Conservation (phyloP, 83 land plant species). For the Picea engelmannii region DNA sequence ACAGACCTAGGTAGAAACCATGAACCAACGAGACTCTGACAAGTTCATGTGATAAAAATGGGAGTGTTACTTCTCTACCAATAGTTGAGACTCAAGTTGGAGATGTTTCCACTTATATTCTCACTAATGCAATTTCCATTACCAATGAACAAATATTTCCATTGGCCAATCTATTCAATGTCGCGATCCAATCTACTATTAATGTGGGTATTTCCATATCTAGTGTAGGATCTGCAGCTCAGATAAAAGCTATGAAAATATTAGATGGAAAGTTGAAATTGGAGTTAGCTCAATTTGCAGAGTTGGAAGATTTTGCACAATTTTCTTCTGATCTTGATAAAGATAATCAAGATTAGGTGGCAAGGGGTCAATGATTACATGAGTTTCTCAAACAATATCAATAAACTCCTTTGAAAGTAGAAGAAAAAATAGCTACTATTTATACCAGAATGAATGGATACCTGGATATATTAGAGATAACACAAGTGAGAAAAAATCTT, state of each 20-base stretch:
- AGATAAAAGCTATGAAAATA: conserved; percentile 19
- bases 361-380: neutral
- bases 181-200: conserved; percentile 5
- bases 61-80: no score
- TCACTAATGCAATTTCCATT: neutral
- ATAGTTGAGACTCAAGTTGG: no score
- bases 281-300: neutral
- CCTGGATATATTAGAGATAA: neutral
- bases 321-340: conserved; percentile 3
- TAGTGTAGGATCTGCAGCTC: conserved; percentile 6
- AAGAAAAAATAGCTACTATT: conserved; percentile 15
- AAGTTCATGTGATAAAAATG: no score
- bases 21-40: no score
- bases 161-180: conserved; percentile 15
- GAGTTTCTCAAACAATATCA: conserved; percentile 2
- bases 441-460: conserved; percentile 10
- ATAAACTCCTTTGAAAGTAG: neutral
- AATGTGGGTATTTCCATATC: conserved; percentile 13
- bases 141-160: neutral
- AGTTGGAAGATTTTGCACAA: neutral
- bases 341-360: neutral
- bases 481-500: conserved; percentile 7
- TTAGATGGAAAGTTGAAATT: conserved; percentile 3
- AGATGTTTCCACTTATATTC: no score
- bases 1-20: no score